These are phyloP conservation scores for Urtica urens DNA, from an alignment of 306 rosid genomes.

Conservation along the genomic window DNA sequence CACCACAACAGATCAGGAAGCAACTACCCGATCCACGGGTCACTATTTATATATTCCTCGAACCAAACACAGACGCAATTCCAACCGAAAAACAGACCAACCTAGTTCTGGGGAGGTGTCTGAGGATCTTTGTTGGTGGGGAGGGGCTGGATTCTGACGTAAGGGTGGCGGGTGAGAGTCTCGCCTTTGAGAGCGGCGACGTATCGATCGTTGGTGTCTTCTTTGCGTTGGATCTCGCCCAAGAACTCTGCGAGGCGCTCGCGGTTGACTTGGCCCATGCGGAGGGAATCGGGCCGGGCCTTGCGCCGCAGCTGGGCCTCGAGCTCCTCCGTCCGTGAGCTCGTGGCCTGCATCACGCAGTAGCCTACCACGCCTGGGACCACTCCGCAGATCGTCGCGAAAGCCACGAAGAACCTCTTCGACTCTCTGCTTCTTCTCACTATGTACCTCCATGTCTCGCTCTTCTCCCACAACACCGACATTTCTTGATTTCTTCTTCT, in stretches of 20 bases:
- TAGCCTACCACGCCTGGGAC: slow-evolving; percentile 75
- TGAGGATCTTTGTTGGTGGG: too few species aligned
- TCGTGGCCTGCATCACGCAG: slow-evolving; percentile 66
- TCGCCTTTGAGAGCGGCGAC: slow-evolving; percentile 80
- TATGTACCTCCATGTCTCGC: slow-evolving; percentile 58
- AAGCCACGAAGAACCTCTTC: slow-evolving; percentile 69
- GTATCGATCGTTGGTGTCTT: slow-evolving; percentile 81
- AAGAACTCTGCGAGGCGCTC: slow-evolving; percentile 77
- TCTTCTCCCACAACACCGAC: slow-evolving; percentile 62
- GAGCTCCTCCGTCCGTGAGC: slow-evolving; percentile 53
- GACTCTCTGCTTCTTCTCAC: slow-evolving; percentile 70
- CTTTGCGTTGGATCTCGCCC: slow-evolving; percentile 76
- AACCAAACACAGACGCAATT: too few species aligned
- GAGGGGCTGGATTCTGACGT: slow-evolving; percentile 72
- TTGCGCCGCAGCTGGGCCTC: slow-evolving; percentile 68
- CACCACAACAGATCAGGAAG: too few species aligned
- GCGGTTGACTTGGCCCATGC: slow-evolving; percentile 72
- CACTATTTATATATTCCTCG: too few species aligned
- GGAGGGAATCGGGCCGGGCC: slow-evolving; percentile 76
- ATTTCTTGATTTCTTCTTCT: slow-evolving; percentile 1
- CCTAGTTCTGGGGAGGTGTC: too few species aligned
- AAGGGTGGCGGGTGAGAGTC: slow-evolving; percentile 75
- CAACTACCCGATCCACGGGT: too few species aligned
- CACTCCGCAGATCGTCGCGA: slow-evolving; percentile 82
- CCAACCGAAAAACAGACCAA: too few species aligned